Percentiles rank a stretch among this genome's conserved stretches.
Evolutionary conservation across 2,329 filamentous ascomycete species (phyloP).

Genomic region (Phialophora verrucosa): DNA sequence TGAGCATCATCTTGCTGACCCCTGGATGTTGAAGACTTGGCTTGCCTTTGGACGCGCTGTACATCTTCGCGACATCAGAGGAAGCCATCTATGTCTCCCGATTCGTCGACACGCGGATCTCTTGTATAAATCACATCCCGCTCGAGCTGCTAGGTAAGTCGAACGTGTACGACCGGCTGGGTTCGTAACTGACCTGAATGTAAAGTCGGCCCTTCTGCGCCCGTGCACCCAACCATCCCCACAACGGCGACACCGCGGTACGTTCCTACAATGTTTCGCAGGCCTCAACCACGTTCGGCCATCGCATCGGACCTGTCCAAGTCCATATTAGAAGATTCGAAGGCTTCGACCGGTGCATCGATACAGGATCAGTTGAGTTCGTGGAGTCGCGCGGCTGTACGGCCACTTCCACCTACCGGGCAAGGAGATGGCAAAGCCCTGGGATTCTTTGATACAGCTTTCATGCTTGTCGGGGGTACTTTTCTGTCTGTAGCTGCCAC

Average conservation of each 20-base stretch:
- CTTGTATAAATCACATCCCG: constrained; percentile 65
- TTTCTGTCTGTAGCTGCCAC: neutral
- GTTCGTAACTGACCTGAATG: constrained; percentile 42
- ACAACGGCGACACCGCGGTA: constrained; percentile 38
- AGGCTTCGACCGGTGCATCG: neutral
- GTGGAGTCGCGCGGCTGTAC: constrained; percentile 19
- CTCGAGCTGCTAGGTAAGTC: constrained; percentile 55
- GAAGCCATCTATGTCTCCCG: constrained; percentile 66
- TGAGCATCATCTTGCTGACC: neutral
- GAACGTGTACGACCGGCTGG: neutral
- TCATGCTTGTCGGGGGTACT: constrained; percentile 41
- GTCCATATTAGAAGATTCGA: neutral
- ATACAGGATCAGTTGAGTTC: constrained; percentile 9
- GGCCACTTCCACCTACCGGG: constrained; percentile 45
- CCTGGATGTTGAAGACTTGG: constrained; percentile 34
- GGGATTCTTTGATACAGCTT: constrained; percentile 58
- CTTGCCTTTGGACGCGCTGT: constrained; percentile 53
- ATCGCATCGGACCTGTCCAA: constrained; percentile 12
- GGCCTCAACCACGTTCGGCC: constrained; percentile 16
- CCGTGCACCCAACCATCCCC: constrained; percentile 12
- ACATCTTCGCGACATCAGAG: constrained; percentile 58
- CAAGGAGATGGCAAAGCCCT: constrained; percentile 46
- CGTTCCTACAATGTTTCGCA: constrained; percentile 13
- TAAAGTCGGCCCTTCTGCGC: constrained; percentile 27
- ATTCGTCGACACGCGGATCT: constrained; percentile 58